Evolutionary conservation across 345 rosid genomes (phyloP), one percentile per base, ranked within the genome.

Genomic region (Acer yangbiense): DNA sequence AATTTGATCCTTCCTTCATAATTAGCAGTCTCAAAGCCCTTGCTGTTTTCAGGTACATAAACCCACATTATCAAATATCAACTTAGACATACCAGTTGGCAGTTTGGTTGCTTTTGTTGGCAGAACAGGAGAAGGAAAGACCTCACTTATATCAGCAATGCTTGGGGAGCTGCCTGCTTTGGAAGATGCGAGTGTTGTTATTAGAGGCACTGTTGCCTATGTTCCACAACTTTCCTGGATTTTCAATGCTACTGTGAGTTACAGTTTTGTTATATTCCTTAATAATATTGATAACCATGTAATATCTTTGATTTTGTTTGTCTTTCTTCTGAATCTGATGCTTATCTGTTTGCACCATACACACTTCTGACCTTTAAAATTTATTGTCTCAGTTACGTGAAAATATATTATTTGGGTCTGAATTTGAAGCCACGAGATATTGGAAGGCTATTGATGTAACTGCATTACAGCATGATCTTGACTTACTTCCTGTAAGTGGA

Each of bases 211-310:
- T 0, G 94, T 96, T 43, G 97, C 99, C 64, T 96, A 91, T 85
- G 97, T 92, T 87, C 97, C 99, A 72, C 99, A 96, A 87, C 84
- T 96, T 78, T 92, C 99, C 18, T 96, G 99, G 99, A 96, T 96
- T 86, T 96, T 96, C 79, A 96, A 94, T 87, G 98, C 97, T 75
- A 91, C 98, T 61, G 98, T 95, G 84, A 85, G 96, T 82, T 80
- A 35, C 74, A 61, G 32, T 25, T 65, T 58, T 6, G 48, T 65
- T 65, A 58, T 69, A 27, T 74, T 69, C 57, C n/a, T 44, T 39
- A 41, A 21, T 63, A 58, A 61, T 52, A 21, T 39, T 16, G 4
- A 55, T 43, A 61, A 62, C 27, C 69, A 32, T 73, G 6, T 54
- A 25, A 35, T 55, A 44, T 18, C 61, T 68, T 68, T 20, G 4